These are phyloP conservation scores for Penicillium goetzii DNA, from an alignment of 495 filamentous ascomycete species.

Conservation along the genomic window DNA sequence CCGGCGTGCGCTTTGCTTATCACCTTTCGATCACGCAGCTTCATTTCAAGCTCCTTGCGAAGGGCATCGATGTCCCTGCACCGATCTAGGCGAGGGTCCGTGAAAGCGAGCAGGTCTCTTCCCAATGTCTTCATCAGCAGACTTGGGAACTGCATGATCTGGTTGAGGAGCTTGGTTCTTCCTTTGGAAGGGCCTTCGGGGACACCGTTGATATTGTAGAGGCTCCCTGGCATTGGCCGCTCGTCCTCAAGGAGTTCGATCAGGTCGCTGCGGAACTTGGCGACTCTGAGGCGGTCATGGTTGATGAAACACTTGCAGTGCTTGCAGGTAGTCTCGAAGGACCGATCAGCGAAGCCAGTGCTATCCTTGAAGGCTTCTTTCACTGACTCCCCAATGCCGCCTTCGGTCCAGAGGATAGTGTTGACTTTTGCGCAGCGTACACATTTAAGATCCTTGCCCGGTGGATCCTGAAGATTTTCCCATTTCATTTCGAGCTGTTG, in stretches of 20 bases:
- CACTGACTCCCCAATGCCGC: constrained; percentile 16
- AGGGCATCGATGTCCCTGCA: constrained; percentile 25
- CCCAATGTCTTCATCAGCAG: constrained; percentile 52
- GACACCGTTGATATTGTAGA: constrained; percentile 49
- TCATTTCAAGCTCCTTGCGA: constrained; percentile 18
- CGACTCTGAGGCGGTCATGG: constrained; percentile 52
- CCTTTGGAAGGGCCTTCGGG: constrained; percentile 14
- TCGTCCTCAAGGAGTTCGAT: constrained; percentile 42
- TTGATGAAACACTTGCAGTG: constrained; percentile 54
- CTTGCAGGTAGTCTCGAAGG: constrained; percentile 45
- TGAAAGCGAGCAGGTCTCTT: constrained; percentile 40
- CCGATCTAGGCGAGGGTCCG: constrained; percentile 28
- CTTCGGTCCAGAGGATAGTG: constrained; percentile 33
- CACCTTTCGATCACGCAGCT: constrained; percentile 19
- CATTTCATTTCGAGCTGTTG: constrained; percentile 57
- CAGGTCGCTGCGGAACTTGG: constrained; percentile 61
- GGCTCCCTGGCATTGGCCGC: constrained; percentile 64
- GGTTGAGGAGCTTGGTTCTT: neutral
- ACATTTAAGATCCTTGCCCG: constrained; percentile 56
- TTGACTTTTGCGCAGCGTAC: constrained; percentile 49
- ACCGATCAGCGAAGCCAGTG: constrained; percentile 66
- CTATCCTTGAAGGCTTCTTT: constrained; percentile 21
- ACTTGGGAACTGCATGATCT: constrained; percentile 58
- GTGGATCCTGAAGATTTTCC: constrained; percentile 59
- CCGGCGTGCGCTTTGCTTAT: constrained; percentile 8